These are phyloP conservation scores for Hordeum pubiflorum DNA, from an alignment of 202 grass and related monocot species.

Conservation along the genomic window DNA sequence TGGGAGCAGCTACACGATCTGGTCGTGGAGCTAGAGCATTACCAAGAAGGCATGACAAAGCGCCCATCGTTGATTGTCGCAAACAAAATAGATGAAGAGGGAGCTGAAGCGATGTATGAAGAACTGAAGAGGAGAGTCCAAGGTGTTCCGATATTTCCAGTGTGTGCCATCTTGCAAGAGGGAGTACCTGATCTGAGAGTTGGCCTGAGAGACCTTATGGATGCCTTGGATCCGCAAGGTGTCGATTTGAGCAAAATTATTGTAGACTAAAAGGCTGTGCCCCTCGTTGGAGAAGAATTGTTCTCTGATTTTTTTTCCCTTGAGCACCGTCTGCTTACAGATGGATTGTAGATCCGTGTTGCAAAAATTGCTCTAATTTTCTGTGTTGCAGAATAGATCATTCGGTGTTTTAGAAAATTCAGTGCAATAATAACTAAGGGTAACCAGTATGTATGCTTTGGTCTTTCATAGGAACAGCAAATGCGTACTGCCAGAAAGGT, in stretches of 20 bases:
- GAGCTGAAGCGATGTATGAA: conserved; percentile 43
- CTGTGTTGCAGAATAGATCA: neutral
- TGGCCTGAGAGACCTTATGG: conserved; percentile 66
- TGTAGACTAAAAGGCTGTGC: conserved; percentile 28
- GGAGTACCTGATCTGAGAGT: conserved; percentile 66
- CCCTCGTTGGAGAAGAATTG: neutral
- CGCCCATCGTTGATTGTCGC: conserved; percentile 68
- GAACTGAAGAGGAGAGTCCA: conserved; percentile 67
- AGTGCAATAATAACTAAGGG: neutral
- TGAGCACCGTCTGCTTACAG: neutral
- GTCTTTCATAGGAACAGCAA: neutral
- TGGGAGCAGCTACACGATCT: conserved; percentile 83
- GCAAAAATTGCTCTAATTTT: neutral
- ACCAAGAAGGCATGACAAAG: conserved; percentile 76
- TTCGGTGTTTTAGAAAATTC: neutral
- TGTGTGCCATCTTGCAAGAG: conserved; percentile 80
- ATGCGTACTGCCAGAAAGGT: neutral
- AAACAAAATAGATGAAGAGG: conserved; percentile 91
- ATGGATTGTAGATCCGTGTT: neutral
- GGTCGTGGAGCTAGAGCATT: conserved; percentile 62
- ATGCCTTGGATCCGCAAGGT: conserved; percentile 40
- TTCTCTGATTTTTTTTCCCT: neutral
- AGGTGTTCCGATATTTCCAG: conserved; percentile 59
- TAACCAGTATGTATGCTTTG: neutral
- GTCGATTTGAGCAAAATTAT: conserved; percentile 51